Base-by-base conservation (phyloP, 306 rosid genomes). In the Prunus armeniaca region DNA sequence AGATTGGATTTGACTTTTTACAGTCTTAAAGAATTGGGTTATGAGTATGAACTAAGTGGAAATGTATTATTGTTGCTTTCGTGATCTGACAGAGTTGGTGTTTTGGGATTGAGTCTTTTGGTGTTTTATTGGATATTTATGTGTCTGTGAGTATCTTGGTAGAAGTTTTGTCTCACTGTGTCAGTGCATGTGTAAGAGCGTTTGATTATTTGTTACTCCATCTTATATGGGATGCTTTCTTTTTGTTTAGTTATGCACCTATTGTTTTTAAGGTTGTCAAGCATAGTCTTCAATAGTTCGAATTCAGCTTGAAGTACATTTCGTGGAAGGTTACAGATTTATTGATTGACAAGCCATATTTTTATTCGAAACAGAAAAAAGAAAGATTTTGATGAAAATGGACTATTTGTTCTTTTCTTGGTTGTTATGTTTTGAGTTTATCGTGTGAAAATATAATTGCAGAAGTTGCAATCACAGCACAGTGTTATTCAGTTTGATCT, bases 1-100 rank as follows among this genome's bases (percentile, higher is more conserved):
- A 51, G 67, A 67, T 57, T 76, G 18, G 60, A 30, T 61, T 71
- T 65, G 30, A 17, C 14, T 19, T 45, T 51, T 78, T 79, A 38
- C 73, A 74, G 34, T 73, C 8, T 22, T 27, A 17, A 5, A 62
- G 46, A 62, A 22, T 50, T 45, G 72, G 73, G 6, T 6, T 27
- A 17, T 72, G n/a, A 27, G 43, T 73, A 72, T 73, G 68, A 27
- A 49, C 71, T 73, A 20, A 22, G 45, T 71, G 63, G 61, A 66
- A 73, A 25, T 46, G 69, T 68, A 38, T 55, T 71, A 34, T n/a
- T 60, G 60, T 70, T 74, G 67, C 28, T 32, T 43, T 49, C 66
- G 63, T 68, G 80, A 85, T 75, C 84, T 81, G 82, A 46, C 81
- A 46, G 70, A 49, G 54, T 30, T 28, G 67, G 24, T 45, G 67